These are phyloP conservation scores for Thermomucor indicae-seudaticae DNA, from an alignment of 371 early-diverging fungal genomes.

Conservation along the genomic window DNA sequence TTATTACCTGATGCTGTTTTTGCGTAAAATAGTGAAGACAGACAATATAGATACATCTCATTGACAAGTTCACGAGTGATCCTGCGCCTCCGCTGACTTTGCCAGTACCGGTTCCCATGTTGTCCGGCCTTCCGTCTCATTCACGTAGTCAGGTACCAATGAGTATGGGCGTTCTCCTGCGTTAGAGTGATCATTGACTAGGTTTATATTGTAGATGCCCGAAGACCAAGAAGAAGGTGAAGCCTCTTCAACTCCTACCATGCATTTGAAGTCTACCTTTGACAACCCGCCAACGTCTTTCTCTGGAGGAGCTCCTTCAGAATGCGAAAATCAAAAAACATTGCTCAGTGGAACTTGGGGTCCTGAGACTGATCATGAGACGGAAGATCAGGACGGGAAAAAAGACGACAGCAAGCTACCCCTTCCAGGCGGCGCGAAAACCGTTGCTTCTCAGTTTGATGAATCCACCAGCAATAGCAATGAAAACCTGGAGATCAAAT, in stretches of 20 bases:
- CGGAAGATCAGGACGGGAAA: conserved; percentile 16
- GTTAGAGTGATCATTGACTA: too few species aligned
- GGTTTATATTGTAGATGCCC: conserved; percentile 9
- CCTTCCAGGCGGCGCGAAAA: conserved; percentile 50
- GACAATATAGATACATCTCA: too few species aligned
- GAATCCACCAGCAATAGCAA: conserved; percentile 38
- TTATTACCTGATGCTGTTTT: too few species aligned
- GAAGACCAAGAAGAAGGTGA: conserved; percentile 14
- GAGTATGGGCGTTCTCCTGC: too few species aligned
- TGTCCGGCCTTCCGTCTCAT: too few species aligned
- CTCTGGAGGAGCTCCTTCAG: conserved; percentile 37
- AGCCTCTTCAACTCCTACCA: conserved; percentile 43
- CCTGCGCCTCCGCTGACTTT: too few species aligned
- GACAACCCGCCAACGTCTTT: conserved; percentile 62
- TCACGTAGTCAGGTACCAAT: too few species aligned
- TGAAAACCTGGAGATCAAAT: conserved; percentile 53
- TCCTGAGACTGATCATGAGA: conserved; percentile 25
- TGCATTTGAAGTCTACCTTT: conserved; percentile 61
- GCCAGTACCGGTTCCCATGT: too few species aligned
- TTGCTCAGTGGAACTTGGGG: conserved; percentile 40
- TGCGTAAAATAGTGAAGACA: too few species aligned
- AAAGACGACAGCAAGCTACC: conserved; percentile 20
- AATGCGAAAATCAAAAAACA: conserved; percentile 35
- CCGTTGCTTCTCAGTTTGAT: conserved; percentile 51
- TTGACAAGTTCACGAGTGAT: too few species aligned